Base-by-base conservation (phyloP, 768 basidiomycete species). In the Pisolithus albus region DNA sequence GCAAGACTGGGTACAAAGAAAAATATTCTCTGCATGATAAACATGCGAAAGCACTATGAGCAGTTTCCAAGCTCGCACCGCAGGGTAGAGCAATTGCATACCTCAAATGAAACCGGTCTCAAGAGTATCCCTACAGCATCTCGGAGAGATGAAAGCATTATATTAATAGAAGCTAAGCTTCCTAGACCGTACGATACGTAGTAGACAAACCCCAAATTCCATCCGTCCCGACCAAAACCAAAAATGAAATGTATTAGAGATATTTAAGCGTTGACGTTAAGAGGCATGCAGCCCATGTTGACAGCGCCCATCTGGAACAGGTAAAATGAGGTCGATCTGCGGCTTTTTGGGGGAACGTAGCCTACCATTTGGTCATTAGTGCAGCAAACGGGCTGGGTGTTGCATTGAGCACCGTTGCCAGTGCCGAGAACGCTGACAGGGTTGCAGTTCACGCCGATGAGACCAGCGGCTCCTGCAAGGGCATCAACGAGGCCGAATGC, bases 381-480 rank as follows among this genome's bases (percentile, higher is more conserved):
- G 59, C 79, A 80, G 62, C 78, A 79, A 38, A 78, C 72, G 11
- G 74, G 61, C 56, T 78, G 24, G 32, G 41, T 49, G 24, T n/a
- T 45, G 45, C 39, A 50, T 5, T 18, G 18, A 19, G 16, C n/a
- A 18, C 30, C 46, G 21, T 4, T 18, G 30, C 15, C 32, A 18
- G 15, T 7, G 8, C 21, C 46, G 72, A 42, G 56, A 51, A 51
- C 57, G 64, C 54, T 52, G 44, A 75, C 40, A 34, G 72, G 68
- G 16, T 65, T 62, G 56, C 76, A 78, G 6, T 51, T 62, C 2
- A 71, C 13, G 36, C 74, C 76, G 46, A 75, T 21, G 4, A 30
- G 1, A 19, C 3, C 41, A 18, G 1, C 15, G 15, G 26, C 40
- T 1, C 5, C 13, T n/a, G 15, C 28, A 5, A 7, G 11, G 30